phyloP scores from a whole-genome alignment of 176 grass and related monocot genomes.

The Triticum aestivum region IWGSC_CS_RefSeq_v2.1 NC_057801.1:657281400-657281899 shows the following conservation, averaged over 20 bases:
- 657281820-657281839: background rate
- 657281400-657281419: slow-evolving; percentile 65
- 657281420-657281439: slow-evolving; percentile 81
- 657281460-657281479: slow-evolving; percentile 80
- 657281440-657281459: slow-evolving; percentile 52
- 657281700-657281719: slow-evolving; percentile 40
- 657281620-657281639: slow-evolving; percentile 62
- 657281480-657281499: slow-evolving; percentile 53
- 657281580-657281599: too few species aligned
- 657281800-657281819: background rate
- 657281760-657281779: slow-evolving; percentile 69
- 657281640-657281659: slow-evolving; percentile 66
- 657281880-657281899: slow-evolving; percentile 54
- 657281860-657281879: too few species aligned
- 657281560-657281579: too few species aligned
- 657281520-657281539: too few species aligned
- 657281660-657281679: slow-evolving; percentile 69
- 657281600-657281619: background rate
- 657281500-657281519: background rate
- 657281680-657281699: slow-evolving; percentile 64
- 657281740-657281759: slow-evolving; percentile 65
- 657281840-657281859: background rate
- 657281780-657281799: slow-evolving; percentile 77
- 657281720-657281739: slow-evolving; percentile 59
- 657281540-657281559: too few species aligned